Percentiles rank a stretch among this genome's conserved stretches.
phyloP scores from a whole-genome alignment of 441 rosid genomes.

The Heliophila coronopifolia region DNA sequence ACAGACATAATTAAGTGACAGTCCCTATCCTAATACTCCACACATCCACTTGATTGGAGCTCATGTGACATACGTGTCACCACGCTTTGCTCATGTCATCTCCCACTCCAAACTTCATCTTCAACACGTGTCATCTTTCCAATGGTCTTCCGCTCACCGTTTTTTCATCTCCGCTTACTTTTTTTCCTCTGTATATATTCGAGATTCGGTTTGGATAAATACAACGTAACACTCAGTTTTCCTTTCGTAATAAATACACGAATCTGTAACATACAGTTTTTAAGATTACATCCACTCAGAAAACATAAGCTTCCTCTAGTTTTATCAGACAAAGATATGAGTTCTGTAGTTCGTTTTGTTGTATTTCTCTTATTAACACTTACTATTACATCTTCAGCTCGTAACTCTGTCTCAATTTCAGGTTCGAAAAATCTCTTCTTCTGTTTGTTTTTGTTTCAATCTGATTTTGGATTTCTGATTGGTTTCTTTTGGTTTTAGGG shows the following conservation, averaged over 20 bases:
- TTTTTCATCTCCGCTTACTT: background rate
- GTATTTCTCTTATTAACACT: conserved; percentile 16
- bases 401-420: conserved; percentile 20
- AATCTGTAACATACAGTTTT: background rate
- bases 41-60: conserved; percentile 29
- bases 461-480: conserved; percentile 1
- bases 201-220: conserved; percentile 23
- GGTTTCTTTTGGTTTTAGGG: background rate
- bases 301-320: background rate
- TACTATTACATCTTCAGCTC: conserved; percentile 21
- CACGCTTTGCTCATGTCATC: conserved; percentile 25
- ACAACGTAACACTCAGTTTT: conserved; percentile 13
- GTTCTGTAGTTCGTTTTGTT: conserved; percentile 17
- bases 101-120: conserved; percentile 5
- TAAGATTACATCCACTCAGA: background rate
- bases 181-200: background rate
- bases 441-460: background rate
- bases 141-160: conserved; percentile 1
- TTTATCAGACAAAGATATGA: conserved; percentile 9
- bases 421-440: conserved; percentile 19
- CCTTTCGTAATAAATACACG: conserved; percentile 17
- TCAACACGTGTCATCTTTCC: conserved; percentile 7
- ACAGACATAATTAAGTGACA: background rate
- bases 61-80: conserved; percentile 29
- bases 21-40: conserved; percentile 20